Base-by-base conservation (phyloP, 805 yeast genomes). In the Wickerhamia fluorescens region DNA sequence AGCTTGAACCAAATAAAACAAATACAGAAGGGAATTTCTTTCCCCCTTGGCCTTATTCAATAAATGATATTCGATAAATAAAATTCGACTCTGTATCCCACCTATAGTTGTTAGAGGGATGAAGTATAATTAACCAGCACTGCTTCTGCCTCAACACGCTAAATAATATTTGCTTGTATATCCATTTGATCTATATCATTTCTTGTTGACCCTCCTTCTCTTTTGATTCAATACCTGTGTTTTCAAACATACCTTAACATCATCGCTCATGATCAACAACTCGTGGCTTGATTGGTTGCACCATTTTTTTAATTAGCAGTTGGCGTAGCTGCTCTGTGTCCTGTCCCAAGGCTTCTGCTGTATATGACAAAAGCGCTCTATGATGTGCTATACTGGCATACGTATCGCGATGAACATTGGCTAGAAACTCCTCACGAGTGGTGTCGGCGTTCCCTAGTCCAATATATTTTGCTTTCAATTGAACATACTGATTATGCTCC, bases 391-490 rank as follows among this genome's bases (percentile, higher is more conserved):
- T 52, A 13, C 78, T 66, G 0, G 81, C 68, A 33, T 72, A 71
- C 2, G 85, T 72, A 42, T 83, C 94, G 35, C 83, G 57, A 31
- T 74, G 75, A 2, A 79, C 61, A 42, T 81, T 83, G 5, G 68
- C 53, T 36, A 78, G 44, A 73, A 89, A 88, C 49, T 83, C 89
- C 10, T 58, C 56, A 29, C 78, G 61, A 0, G 79, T 62, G 0
- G 94, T 86, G 30, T 75, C 77, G 7, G 87, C 67, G 45, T 75
- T 68, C 0, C 96, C 96, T 1, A 88, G 51, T 2, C 94, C 95
- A 14, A 79, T 60, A 46, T 81, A 75, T 44, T 78, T 74, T 24
- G 73, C 40, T 42, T 75, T 77, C 29, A 74, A 59, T 18, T 61
- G 68, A 27, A 72, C 74, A 45, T 64, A 77, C 26, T 63, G 60